Evolutionary conservation across 2,329 filamentous ascomycete genomes (phyloP), one percentile per base, ranked within the genome.

Genomic region (Ascochyta pisi): DNA sequence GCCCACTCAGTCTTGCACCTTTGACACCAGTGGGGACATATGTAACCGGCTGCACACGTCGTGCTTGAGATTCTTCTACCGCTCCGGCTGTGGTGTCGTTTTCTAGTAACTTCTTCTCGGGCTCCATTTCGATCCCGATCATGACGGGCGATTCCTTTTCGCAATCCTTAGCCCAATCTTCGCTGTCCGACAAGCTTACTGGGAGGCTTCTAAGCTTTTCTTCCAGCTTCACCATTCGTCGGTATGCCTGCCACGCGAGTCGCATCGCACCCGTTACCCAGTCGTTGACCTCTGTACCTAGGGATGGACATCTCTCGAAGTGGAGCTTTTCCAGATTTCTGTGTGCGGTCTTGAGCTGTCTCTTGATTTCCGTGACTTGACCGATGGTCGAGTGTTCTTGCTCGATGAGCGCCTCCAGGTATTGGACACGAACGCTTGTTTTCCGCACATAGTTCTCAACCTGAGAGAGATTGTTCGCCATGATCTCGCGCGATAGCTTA

Each of bases 231-330:
- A 63, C 55, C 45, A 68, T 58, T 15, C 54, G 52, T 16, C 50
- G 59, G 43, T 68, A 69, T 19, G 58, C 50, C 33, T 62, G 60
- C 65, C 68, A 68, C 6, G 64, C 60, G 50, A 62, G 49, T n/a
- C 57, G 53, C 24, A 51, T 65, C 0, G 59, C 54, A 8, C 63
- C 58, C 22, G 46, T 48, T 4, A 66, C 46, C 47, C 54, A 49
- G 4, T 38, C 23, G 22, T 63, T 57, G 2, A 51, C 48, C n/a
- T 57, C 57, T 4, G 29, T 48, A 6, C 57, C 63, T 22, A 57
- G 41, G 12, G 44, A 51, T 3, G 42, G 44, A 38, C 57, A 57
- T n/a, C 39, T 42, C 13, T 60, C 50, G 6, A 55, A 47, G n/a
- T 62, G 47, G 7, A 70, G 41, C 34, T 60, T 67, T 23, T 71